phyloP scores from a whole-genome alignment of 176 grass and related monocot species.

The Oryza punctata region DNA sequence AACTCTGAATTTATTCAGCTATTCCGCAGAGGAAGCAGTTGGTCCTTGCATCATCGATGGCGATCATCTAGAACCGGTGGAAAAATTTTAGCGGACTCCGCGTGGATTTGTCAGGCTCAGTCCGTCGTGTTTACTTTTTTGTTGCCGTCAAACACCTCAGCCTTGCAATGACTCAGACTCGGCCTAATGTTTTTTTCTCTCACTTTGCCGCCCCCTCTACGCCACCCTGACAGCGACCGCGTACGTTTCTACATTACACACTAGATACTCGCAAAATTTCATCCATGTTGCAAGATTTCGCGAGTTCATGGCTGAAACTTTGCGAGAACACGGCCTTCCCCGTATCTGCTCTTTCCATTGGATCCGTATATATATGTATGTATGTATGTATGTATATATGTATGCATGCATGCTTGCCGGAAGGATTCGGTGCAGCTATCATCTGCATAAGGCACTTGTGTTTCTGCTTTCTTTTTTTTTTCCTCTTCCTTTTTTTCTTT shows the following conservation, averaged over 20 bases:
- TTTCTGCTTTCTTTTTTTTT: neutral
- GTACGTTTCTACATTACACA: neutral
- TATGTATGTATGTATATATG: too few relatives aligned
- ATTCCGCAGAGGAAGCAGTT: neutral
- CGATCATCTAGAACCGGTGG: constrained; percentile 20
- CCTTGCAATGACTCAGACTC: neutral
- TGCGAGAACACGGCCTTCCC: neutral
- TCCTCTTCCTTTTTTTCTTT: neutral
- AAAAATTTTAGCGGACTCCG: constrained; percentile 27
- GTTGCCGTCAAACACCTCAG: constrained; percentile 28
- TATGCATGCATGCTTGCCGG: neutral
- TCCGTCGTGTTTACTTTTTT: constrained; percentile 40
- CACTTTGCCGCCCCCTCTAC: constrained; percentile 41
- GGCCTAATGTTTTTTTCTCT: neutral
- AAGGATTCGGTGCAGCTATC: neutral
- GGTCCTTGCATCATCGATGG: constrained; percentile 12
- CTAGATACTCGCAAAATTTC: too few relatives aligned
- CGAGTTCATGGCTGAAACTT: neutral
- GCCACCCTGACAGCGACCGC: constrained; percentile 14
- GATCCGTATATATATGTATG: too few relatives aligned
- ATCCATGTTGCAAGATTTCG: neutral
- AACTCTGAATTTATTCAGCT: neutral
- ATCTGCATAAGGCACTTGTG: neutral
- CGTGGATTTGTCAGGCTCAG: constrained; percentile 37
- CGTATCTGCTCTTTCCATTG: neutral